Evolutionary conservation across 495 filamentous ascomycete species (phyloP).

Genomic region (Aspergillus incahuasiensis): DNA sequence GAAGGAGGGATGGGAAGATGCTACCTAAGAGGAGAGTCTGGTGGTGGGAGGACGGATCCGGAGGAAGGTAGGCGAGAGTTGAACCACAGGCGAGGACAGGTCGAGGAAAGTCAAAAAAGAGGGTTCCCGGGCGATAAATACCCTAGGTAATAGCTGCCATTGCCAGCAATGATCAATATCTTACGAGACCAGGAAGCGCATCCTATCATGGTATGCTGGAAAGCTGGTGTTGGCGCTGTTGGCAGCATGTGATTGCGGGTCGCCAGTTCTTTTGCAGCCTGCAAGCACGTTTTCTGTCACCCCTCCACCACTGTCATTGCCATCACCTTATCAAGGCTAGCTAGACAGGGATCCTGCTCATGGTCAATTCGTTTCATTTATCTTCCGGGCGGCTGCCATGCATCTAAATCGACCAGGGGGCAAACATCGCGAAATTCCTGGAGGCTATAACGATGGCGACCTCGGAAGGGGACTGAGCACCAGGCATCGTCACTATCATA

Average conservation of each 20-base stretch:
- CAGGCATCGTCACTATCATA: slow-evolving; percentile 3
- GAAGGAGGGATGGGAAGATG: slow-evolving; percentile 1
- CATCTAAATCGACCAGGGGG: slow-evolving; percentile 14
- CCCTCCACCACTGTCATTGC: slow-evolving; percentile 1
- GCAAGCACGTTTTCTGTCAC: slow-evolving; percentile 6
- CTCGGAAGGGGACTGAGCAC: slow-evolving; percentile 1
- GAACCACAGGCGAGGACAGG: slow-evolving; percentile 7
- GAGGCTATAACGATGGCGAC: background rate
- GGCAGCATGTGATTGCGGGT: slow-evolving; percentile 22
- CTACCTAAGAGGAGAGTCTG: slow-evolving; percentile 3
- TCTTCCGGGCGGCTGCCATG: slow-evolving; percentile 9
- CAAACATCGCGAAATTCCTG: slow-evolving; percentile 7
- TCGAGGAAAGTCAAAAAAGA: slow-evolving; percentile 11
- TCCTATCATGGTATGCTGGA: slow-evolving; percentile 2
- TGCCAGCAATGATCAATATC: background rate
- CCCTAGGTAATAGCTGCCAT: slow-evolving; percentile 2
- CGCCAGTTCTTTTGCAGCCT: slow-evolving; percentile 6
- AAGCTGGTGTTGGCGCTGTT: slow-evolving; percentile 6
- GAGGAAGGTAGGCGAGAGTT: slow-evolving; percentile 10
- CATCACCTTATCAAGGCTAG: background rate
- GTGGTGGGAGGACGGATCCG: slow-evolving; percentile 7
- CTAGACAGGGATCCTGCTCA: background rate
- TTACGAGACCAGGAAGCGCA: slow-evolving; percentile 6
- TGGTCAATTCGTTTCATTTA: background rate
- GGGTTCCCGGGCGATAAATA: background rate